phyloP scores from a whole-genome alignment of 2,329 filamentous ascomycete species.

The Lachnellula occidentalis region DNA sequence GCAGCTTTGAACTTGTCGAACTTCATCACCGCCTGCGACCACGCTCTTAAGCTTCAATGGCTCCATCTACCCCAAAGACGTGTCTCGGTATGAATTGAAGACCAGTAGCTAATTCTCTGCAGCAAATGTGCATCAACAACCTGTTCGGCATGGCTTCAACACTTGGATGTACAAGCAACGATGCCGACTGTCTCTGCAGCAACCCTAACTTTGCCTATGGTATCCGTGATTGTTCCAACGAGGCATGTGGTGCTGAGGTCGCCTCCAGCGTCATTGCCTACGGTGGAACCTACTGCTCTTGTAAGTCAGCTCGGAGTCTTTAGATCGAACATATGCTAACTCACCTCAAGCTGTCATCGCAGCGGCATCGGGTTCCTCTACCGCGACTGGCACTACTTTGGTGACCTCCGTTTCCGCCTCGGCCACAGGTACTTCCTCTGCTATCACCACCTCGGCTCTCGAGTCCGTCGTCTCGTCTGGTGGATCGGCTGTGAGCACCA shows the following conservation, averaged over 20 bases:
- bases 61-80: too few species aligned
- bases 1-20: too few species aligned
- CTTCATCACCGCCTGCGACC: neutral
- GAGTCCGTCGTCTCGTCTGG: neutral
- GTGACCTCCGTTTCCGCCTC: slow-evolving; percentile 2
- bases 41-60: neutral
- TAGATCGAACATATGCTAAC: neutral
- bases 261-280: slow-evolving; percentile 28
- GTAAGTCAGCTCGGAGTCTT: slow-evolving; percentile 12
- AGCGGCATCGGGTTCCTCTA: slow-evolving; percentile 5
- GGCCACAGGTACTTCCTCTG: slow-evolving; percentile 1
- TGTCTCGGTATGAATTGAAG: neutral
- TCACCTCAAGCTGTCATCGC: neutral
- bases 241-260: slow-evolving; percentile 34
- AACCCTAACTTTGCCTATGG: slow-evolving; percentile 40
- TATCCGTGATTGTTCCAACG: slow-evolving; percentile 41
- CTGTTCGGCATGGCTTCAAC: slow-evolving; percentile 37
- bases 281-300: slow-evolving; percentile 24
- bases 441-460: neutral
- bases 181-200: slow-evolving; percentile 40
- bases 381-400: slow-evolving; percentile 3
- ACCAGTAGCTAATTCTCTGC: slow-evolving; percentile 13
- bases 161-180: slow-evolving; percentile 35
- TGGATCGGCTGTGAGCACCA: neutral
- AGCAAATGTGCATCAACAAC: slow-evolving; percentile 39